Base-by-base conservation (phyloP, 805 yeast species). In the Wickerhamiella occidentalis region DNA sequence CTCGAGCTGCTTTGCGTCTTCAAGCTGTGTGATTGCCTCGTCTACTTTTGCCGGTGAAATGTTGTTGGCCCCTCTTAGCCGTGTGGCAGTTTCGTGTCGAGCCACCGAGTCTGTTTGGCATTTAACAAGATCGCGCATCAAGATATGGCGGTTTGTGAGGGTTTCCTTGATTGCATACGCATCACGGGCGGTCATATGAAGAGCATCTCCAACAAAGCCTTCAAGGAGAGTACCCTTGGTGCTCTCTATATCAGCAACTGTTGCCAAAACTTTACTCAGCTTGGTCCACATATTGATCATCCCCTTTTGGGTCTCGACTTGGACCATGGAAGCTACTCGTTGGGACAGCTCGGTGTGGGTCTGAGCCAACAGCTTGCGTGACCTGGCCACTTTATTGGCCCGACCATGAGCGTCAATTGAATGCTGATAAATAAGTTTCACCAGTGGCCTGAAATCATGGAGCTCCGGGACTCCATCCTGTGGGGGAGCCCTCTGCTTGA, bases 401-500 rank as follows among this genome's bases (percentile, higher is more conserved):
- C 75, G 80, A n/a, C 63, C 64, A 45, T 68, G 67, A 6, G 73
- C 61, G n/a, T 70, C 73, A 51, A 73, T 77, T 1, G 81, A 67
- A 21, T 66, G 66, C 47, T 79, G 70, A 62, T 85, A 85, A 12
- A 85, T 71, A 8, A 80, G 73, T 65, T 92, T 92, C 35, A 88
- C 81, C 62, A 82, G 61, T 1, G 98, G 98, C 54, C 98, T 70
- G 63, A 88, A 86, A 46, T 77, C 82, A 0, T 92, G 87, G 53
- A 92, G 72, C 53, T 82, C 92, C 22, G 75, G 73, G 43, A 79
- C 80, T 37, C 85, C 90, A 65, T 90, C 98, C 58, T 81, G 85
- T 0, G 98, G 98, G 1, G 94, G 85, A 38, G 84, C 81, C 41
- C 88, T 73, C 63, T 92, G 98, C 64, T 92, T 92, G 59, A 92